Conservation (phyloP, 495 filamentous ascomycete species). For the Penicillium steckii region DNA sequence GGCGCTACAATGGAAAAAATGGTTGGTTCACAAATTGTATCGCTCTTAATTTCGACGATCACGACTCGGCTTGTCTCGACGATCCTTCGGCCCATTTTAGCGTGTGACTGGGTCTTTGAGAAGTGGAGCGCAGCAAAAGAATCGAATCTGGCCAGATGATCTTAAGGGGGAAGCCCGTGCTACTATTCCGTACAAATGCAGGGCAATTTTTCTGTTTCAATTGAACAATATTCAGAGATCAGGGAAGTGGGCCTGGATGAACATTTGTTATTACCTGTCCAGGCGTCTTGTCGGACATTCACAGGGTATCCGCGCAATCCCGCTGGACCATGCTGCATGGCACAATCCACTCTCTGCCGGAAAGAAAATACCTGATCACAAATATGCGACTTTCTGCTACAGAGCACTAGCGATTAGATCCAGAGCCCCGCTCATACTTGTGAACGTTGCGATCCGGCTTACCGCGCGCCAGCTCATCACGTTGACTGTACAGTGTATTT, state of each 20-base stretch:
- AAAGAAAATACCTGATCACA: too few species aligned
- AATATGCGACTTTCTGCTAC: background rate
- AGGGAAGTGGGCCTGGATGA: background rate
- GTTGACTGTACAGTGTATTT: background rate
- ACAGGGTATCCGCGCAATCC: background rate
- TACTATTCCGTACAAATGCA: background rate
- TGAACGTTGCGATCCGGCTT: background rate
- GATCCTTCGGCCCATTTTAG: slow-evolving; percentile 17
- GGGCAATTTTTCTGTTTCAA: background rate
- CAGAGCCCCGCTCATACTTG: background rate
- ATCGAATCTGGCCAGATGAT: slow-evolving; percentile 6
- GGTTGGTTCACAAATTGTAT: slow-evolving; percentile 4
- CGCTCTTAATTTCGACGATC: slow-evolving; percentile 11
- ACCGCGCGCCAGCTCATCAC: slow-evolving; percentile 16
- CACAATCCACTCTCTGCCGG: background rate
- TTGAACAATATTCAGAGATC: background rate
- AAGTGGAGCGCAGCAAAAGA: slow-evolving; percentile 21
- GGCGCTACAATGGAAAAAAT: background rate
- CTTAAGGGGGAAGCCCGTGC: background rate
- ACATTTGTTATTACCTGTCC: background rate
- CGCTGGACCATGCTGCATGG: background rate
- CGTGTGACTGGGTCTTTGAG: slow-evolving; percentile 19
- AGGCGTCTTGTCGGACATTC: background rate
- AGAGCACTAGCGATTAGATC: background rate
- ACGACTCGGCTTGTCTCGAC: slow-evolving; percentile 8